phyloP scores from a whole-genome alignment of 352 stramenopile genomes.

The Phytopythium boreale region DNA sequence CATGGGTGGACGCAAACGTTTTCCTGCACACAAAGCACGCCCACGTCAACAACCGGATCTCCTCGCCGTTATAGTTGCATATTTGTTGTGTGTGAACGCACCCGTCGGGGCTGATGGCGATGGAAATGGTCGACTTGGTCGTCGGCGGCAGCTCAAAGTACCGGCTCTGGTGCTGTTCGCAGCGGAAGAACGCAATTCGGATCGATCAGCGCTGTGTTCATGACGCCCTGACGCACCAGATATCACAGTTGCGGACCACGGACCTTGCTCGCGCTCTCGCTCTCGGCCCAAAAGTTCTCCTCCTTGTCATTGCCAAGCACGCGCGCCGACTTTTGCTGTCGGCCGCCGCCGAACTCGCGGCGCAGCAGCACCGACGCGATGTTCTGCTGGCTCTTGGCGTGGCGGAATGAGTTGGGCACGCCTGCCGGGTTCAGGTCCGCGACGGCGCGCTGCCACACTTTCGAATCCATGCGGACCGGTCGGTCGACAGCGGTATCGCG shows the following conservation, averaged over 20 bases:
- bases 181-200: background rate
- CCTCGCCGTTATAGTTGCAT: too few species aligned
- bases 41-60: background rate
- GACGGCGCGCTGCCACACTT: slow-evolving; percentile 73
- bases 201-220: background rate
- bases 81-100: slow-evolving; percentile 13
- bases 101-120: slow-evolving; percentile 85
- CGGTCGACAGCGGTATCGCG: background rate
- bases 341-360: slow-evolving; percentile 48
- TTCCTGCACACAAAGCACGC: slow-evolving; percentile 36
- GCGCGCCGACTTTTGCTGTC: slow-evolving; percentile 38
- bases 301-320: slow-evolving; percentile 40
- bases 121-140: slow-evolving; percentile 88
- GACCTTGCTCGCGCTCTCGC: slow-evolving; percentile 75
- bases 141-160: slow-evolving; percentile 85
- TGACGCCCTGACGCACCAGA: background rate
- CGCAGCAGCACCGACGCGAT: slow-evolving; percentile 61
- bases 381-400: slow-evolving; percentile 62
- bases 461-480: slow-evolving; percentile 32
- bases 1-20: slow-evolving; percentile 96
- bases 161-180: slow-evolving; percentile 66
- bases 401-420: slow-evolving; percentile 73
- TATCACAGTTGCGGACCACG: background rate
- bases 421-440: slow-evolving; percentile 67
- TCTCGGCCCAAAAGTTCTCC: slow-evolving; percentile 80